Percentiles rank a stretch among this genome's conserved stretches.
These are phyloP conservation scores for Leccinum fallax DNA, from an alignment of 1,284 basidiomycete genomes.

Conservation along the genomic window DNA sequence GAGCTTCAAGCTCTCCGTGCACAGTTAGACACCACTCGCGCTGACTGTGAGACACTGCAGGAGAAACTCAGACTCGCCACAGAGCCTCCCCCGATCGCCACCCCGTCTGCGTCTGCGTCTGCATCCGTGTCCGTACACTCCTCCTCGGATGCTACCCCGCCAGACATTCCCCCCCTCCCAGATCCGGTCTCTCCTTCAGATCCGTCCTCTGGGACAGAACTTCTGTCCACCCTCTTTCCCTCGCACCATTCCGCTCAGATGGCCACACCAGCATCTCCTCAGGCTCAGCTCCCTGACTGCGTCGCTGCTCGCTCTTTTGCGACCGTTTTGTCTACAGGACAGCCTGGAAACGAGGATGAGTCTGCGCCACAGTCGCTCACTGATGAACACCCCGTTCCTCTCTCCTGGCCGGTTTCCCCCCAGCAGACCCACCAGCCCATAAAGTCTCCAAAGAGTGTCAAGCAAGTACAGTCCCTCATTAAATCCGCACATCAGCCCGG, in stretches of 20 bases:
- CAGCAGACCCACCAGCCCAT: constrained; percentile 18
- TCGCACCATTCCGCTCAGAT: constrained; percentile 28
- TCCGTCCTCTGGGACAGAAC: constrained; percentile 20
- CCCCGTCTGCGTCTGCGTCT: constrained; percentile 4
- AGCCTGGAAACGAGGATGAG: constrained; percentile 31
- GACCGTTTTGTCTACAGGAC: constrained; percentile 36
- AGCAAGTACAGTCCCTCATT: constrained; percentile 45
- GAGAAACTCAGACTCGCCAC: constrained; percentile 25
- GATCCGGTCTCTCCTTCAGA: constrained; percentile 9
- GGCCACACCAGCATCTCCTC: constrained; percentile 37
- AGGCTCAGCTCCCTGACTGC: constrained; percentile 38
- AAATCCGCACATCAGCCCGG: constrained; percentile 43
- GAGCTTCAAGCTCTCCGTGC: constrained; percentile 38
- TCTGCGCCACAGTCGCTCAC: constrained; percentile 20
- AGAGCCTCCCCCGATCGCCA: constrained; percentile 7
- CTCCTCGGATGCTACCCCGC: neutral
- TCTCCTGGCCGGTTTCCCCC: constrained; percentile 26
- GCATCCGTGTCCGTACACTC: neutral
- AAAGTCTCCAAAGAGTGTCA: constrained; percentile 38
- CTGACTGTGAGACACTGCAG: constrained; percentile 37
- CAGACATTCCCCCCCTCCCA: constrained; percentile 6
- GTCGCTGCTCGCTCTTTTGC: constrained; percentile 40
- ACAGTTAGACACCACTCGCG: constrained; percentile 39
- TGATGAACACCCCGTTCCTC: constrained; percentile 23
- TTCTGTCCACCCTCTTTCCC: constrained; percentile 23